Evolutionary conservation across 192 early-diverging fungal species (phyloP).

Genomic region (Backusella parvicylindrica): DNA sequence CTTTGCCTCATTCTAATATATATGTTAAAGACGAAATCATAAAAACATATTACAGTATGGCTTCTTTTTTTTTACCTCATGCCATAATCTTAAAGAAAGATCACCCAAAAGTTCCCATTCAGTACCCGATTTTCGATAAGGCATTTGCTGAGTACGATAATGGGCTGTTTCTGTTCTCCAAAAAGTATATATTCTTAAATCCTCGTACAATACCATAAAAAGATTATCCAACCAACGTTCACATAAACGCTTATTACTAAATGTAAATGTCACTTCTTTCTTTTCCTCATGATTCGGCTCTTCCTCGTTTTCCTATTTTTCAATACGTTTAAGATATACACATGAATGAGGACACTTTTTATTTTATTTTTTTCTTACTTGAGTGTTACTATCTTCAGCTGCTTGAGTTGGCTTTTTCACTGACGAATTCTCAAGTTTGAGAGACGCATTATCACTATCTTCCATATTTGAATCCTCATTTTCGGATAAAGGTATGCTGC

Average conservation of each 20-base stretch:
- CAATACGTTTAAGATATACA: too few species aligned
- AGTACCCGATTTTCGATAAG: conserved; percentile 89
- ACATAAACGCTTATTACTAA: conserved; percentile 94
- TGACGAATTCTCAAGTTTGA: conserved; percentile 24
- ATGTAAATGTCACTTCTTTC: conserved; percentile 62
- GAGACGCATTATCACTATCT: not conserved
- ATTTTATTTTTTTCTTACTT: not conserved
- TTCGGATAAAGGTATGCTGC: conserved; percentile 7
- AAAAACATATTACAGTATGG: too few species aligned
- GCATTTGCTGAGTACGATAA: conserved; percentile 66
- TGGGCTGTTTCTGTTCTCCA: conserved; percentile 87
- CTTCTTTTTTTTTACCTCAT: conserved; percentile 47
- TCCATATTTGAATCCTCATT: conserved; percentile 35
- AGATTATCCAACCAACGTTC: conserved; percentile 99
- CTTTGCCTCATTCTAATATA: conserved; percentile 74
- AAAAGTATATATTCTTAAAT: conserved; percentile 88
- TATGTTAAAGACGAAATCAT: too few species aligned
- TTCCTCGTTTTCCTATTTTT: not conserved
- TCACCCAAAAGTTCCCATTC: conserved; percentile 99
- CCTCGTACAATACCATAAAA: conserved; percentile 98
- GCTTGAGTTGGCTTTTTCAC: conserved; percentile 39
- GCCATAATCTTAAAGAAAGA: conserved; percentile 80
- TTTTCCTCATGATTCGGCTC: not conserved
- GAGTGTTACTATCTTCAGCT: conserved; percentile 36
- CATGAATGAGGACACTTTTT: not conserved